A percentile compares a stretch with the other conserved stretches of the same genome.
These are phyloP conservation scores for Penicillium odoratum DNA, from an alignment of 495 filamentous ascomycete species.

Conservation along the genomic window DNA sequence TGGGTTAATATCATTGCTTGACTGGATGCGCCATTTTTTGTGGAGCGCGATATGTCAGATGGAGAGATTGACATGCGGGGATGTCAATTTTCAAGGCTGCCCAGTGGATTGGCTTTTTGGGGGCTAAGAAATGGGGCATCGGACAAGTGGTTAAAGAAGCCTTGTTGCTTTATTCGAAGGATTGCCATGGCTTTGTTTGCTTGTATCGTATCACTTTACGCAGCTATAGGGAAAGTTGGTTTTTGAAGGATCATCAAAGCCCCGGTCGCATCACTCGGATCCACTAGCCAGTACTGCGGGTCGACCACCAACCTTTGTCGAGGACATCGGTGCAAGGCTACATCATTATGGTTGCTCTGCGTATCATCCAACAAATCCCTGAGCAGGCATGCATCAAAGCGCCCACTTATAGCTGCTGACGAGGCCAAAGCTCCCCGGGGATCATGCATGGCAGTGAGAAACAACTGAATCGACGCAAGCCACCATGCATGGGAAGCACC, in stretches of 20 bases:
- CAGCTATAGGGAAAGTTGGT: background rate
- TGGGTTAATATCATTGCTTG: constrained; percentile 15
- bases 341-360: constrained; percentile 11
- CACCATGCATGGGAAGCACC: constrained; percentile 15
- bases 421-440: constrained; percentile 23
- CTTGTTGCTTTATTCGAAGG: background rate
- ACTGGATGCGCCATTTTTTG: constrained; percentile 3
- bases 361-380: constrained; percentile 12
- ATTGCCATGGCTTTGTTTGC: background rate
- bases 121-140: background rate
- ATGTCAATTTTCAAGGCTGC: background rate
- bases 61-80: constrained; percentile 9
- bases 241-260: constrained; percentile 18
- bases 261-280: constrained; percentile 13
- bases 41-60: constrained; percentile 23
- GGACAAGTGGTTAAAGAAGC: background rate
- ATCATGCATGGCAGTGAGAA: constrained; percentile 15
- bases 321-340: constrained; percentile 20
- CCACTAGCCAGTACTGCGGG: constrained; percentile 18
- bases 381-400: constrained; percentile 19
- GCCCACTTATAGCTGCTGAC: constrained; percentile 8
- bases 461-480: constrained; percentile 22
- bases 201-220: constrained; percentile 3
- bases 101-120: background rate
- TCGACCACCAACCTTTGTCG: background rate